These are phyloP conservation scores for Lactarius sp. DNA, from an alignment of 768 basidiomycete species.

Conservation along the genomic window DNA sequence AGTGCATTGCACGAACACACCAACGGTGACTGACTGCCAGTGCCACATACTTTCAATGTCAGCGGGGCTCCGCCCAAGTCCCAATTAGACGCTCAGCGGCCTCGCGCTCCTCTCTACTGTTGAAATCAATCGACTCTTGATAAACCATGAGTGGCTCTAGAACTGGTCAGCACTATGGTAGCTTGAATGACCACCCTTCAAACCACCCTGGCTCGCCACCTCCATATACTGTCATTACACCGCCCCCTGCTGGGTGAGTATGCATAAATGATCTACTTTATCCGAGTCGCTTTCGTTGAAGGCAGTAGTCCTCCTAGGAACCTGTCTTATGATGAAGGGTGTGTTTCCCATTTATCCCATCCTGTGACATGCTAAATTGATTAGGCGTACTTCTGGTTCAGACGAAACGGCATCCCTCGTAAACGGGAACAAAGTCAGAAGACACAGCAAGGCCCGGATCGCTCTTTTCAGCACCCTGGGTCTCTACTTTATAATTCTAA, in stretches of 20 bases:
- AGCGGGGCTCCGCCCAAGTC: background rate
- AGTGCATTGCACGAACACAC: no score
- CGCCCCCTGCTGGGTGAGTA: constrained; percentile 2
- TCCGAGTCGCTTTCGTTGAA: background rate
- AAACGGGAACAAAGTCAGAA: background rate
- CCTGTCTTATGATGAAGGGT: background rate
- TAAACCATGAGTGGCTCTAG: background rate
- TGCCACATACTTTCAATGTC: constrained; percentile 1
- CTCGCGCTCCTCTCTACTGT: no score
- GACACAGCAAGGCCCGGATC: background rate
- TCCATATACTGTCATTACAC: background rate
- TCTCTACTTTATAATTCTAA: background rate
- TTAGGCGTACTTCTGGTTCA: background rate
- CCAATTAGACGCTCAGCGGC: no score
- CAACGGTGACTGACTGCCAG: background rate
- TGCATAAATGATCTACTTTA: background rate
- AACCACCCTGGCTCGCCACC: background rate
- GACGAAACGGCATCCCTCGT: constrained; percentile 5
- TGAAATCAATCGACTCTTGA: background rate
- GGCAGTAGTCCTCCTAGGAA: background rate
- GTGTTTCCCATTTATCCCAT: background rate
- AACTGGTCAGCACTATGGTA: background rate
- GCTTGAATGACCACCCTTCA: background rate
- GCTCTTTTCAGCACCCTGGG: no score
- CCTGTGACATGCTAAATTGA: background rate